phyloP scores from a whole-genome alignment of 768 basidiomycete genomes.

The Rhizopogon vinicolor region DNA sequence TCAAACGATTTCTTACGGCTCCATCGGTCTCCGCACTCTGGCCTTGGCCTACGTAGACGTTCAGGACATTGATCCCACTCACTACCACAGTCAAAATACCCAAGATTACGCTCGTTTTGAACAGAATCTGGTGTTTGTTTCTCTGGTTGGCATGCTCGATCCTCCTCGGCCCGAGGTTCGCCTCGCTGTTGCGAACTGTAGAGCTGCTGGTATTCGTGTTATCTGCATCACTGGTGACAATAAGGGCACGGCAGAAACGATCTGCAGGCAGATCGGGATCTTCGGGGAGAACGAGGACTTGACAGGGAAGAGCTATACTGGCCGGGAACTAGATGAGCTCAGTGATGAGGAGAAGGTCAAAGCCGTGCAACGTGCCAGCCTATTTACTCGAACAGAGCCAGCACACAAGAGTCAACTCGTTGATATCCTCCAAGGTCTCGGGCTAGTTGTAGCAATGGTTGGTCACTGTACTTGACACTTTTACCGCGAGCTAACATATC shows the following conservation, averaged over 20 bases:
- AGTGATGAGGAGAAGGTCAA: constrained; percentile 74
- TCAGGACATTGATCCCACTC: constrained; percentile 67
- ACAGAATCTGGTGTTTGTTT: constrained; percentile 88
- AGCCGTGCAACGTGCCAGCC: constrained; percentile 81
- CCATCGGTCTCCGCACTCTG: constrained; percentile 82
- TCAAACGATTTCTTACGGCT: constrained; percentile 69
- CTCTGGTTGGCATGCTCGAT: constrained; percentile 96
- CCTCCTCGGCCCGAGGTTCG: constrained; percentile 94
- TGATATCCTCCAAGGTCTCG: constrained; percentile 87
- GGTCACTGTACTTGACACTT: constrained; percentile 16
- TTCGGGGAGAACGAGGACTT: constrained; percentile 84
- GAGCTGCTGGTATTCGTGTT: constrained; percentile 89
- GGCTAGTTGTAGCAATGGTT: constrained; percentile 95
- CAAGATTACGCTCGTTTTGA: constrained; percentile 89
- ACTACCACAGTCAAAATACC: constrained; percentile 77
- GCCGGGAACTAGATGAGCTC: constrained; percentile 83
- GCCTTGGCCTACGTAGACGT: constrained; percentile 86
- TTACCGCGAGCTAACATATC: constrained; percentile 6
- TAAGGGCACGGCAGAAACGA: constrained; percentile 96
- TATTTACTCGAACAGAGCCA: constrained; percentile 95
- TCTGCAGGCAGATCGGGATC: constrained; percentile 94
- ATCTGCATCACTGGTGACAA: constrained; percentile 99
- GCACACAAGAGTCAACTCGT: constrained; percentile 94
- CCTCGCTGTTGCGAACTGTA: constrained; percentile 83
- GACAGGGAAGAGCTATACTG: constrained; percentile 94